Evolutionary conservation across 2,329 filamentous ascomycete species (phyloP).

Genomic region (Xylogone sp.): DNA sequence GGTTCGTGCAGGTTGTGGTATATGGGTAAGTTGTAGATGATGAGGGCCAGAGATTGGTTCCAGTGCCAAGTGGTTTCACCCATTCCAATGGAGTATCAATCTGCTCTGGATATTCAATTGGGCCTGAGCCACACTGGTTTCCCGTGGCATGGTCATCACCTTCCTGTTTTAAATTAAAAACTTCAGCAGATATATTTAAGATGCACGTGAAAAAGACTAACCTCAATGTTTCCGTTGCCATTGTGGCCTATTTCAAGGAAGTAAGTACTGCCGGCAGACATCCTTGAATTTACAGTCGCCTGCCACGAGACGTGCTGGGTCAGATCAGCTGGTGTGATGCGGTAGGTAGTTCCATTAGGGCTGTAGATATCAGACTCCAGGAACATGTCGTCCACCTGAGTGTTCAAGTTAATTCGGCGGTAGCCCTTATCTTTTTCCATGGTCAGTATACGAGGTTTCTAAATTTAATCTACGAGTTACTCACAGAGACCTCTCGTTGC

Average conservation of each 20-base stretch:
- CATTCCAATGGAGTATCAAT: slow-evolving; percentile 42
- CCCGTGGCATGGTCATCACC: slow-evolving; percentile 17
- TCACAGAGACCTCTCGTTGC: slow-evolving; percentile 51
- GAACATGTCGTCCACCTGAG: slow-evolving; percentile 56
- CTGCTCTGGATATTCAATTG: slow-evolving; percentile 42
- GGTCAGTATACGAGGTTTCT: background rate
- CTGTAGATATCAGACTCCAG: slow-evolving; percentile 46
- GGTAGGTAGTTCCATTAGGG: slow-evolving; percentile 45
- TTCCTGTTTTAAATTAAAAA: slow-evolving; percentile 6
- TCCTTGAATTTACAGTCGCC: slow-evolving; percentile 37
- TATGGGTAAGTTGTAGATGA: slow-evolving; percentile 21
- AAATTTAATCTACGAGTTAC: background rate
- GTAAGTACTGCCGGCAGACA: slow-evolving; percentile 48
- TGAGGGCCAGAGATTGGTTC: slow-evolving; percentile 44
- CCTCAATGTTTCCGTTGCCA: slow-evolving; percentile 48
- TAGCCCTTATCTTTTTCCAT: slow-evolving; percentile 18
- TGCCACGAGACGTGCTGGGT: slow-evolving; percentile 41
- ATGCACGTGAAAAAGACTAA: background rate
- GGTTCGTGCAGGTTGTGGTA: slow-evolving; percentile 36
- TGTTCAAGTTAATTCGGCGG: slow-evolving; percentile 20
- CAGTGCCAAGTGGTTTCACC: slow-evolving; percentile 44
- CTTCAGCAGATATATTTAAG: no score
- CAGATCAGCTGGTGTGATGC: slow-evolving; percentile 43
- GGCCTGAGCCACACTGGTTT: slow-evolving; percentile 17
- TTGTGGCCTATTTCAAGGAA: slow-evolving; percentile 53